These are phyloP conservation scores for Tetradesmus obliquus DNA, from an alignment of 139 green algal genomes.

Conservation along the genomic window DNA sequence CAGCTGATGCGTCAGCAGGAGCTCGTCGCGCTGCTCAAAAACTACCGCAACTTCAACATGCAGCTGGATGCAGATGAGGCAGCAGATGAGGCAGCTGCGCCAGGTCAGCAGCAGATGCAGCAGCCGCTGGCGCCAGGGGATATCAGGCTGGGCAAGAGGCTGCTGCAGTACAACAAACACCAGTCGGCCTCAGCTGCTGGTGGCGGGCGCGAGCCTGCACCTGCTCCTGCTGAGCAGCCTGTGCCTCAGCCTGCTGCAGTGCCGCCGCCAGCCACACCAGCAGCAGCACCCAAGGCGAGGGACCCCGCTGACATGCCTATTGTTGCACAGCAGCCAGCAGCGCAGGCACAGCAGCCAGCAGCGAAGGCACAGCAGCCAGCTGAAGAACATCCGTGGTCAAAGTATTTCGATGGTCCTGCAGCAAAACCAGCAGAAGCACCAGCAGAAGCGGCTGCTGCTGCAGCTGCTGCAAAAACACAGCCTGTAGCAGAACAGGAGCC, in stretches of 20 bases:
- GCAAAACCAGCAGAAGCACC: background rate
- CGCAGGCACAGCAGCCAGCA: background rate
- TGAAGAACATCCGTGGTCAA: too few relatives aligned
- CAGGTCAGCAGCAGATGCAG: constrained; percentile 7
- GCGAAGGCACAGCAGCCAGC: background rate
- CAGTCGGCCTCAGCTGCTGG: background rate
- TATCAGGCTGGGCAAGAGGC: background rate
- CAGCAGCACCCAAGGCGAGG: background rate
- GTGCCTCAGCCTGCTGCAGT: background rate
- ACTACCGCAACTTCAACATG: background rate
- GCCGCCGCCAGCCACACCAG: background rate
- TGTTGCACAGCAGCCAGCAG: background rate
- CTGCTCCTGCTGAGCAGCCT: background rate
- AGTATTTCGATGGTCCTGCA: background rate
- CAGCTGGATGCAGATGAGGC: background rate
- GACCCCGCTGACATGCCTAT: too few relatives aligned
- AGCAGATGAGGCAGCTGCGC: background rate
- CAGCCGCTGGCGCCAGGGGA: background rate
- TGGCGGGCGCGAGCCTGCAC: background rate
- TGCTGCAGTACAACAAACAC: background rate
- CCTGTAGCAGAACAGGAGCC: background rate
- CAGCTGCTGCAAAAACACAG: background rate
- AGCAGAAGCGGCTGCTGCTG: too few relatives aligned
- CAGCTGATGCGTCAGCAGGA: background rate
- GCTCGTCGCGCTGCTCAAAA: background rate